phyloP scores from a whole-genome alignment of 1,284 basidiomycete species.

The Ganoderma lucidum region DNA sequence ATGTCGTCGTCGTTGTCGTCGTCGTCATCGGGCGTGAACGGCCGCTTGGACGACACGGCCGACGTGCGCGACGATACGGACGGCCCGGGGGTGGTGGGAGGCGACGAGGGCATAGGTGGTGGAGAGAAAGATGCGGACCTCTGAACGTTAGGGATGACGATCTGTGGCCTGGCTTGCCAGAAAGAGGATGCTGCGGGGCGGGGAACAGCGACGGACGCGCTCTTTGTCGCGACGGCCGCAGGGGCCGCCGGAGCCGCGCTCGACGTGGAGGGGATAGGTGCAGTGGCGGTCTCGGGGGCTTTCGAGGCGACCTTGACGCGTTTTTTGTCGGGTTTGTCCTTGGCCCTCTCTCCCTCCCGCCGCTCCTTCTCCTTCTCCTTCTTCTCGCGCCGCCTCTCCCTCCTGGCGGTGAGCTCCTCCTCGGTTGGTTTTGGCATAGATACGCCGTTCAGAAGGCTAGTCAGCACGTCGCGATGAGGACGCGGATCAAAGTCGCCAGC shows the following conservation, averaged over 20 bases:
- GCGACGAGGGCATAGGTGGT: slow-evolving; percentile 70
- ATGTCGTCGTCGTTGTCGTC: slow-evolving; percentile 53
- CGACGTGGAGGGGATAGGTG: slow-evolving; percentile 26
- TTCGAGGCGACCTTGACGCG: slow-evolving; percentile 42
- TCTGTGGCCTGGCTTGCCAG: slow-evolving; percentile 71
- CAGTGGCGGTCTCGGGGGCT: slow-evolving; percentile 12
- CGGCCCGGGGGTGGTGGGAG: slow-evolving; percentile 74
- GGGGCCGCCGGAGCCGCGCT: not conserved
- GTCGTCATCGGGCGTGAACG: slow-evolving; percentile 65
- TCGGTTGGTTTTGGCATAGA: slow-evolving; percentile 68
- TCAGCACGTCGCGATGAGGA: slow-evolving; percentile 75
- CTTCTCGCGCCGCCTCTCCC: slow-evolving; percentile 62
- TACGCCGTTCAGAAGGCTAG: slow-evolving; percentile 78
- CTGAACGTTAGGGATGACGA: slow-evolving; percentile 70
- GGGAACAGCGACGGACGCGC: slow-evolving; percentile 35
- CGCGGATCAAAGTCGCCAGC: slow-evolving; percentile 75
- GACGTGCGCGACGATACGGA: slow-evolving; percentile 77
- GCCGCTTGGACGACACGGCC: slow-evolving; percentile 80
- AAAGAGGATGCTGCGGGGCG: slow-evolving; percentile 52
- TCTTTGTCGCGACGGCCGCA: slow-evolving; percentile 28
- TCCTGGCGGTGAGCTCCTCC: slow-evolving; percentile 60
- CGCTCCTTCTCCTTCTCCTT: slow-evolving; percentile 56
- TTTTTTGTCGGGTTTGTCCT: slow-evolving; percentile 46
- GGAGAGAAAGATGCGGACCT: slow-evolving; percentile 78
- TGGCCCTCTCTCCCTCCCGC: slow-evolving; percentile 48